These are phyloP conservation scores for Penicillium sp. DNA, from an alignment of 2,329 filamentous ascomycete genomes.

Conservation along the genomic window DNA sequence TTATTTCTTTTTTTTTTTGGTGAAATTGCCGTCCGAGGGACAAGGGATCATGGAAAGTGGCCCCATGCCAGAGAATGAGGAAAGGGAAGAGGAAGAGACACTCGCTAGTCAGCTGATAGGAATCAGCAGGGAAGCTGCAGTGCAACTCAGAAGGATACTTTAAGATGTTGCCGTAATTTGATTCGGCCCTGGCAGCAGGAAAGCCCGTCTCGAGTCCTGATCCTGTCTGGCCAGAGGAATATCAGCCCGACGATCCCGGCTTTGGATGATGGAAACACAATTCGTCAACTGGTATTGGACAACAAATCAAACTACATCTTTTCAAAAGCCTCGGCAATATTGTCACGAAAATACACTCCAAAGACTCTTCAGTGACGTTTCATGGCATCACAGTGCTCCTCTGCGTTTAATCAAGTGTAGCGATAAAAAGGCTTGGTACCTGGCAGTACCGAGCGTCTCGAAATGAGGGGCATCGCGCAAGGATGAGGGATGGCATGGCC, in stretches of 20 bases:
- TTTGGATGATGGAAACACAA: too few relatives aligned
- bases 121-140: slow-evolving; percentile 23
- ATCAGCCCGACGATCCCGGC: too few relatives aligned
- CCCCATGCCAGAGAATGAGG: slow-evolving; percentile 6
- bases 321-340: not conserved
- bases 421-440: slow-evolving; percentile 15
- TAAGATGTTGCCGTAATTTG: slow-evolving; percentile 16
- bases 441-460: slow-evolving; percentile 16
- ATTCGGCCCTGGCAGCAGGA: slow-evolving; percentile 11
- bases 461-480: not conserved
- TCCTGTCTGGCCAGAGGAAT: not conserved
- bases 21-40: slow-evolving; percentile 4
- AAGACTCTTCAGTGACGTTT: not conserved
- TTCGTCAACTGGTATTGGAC: too few relatives aligned
- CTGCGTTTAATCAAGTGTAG: slow-evolving; percentile 18
- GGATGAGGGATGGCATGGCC: not conserved
- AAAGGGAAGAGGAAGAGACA: not conserved
- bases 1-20: too few relatives aligned
- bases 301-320: not conserved
- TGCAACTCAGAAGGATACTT: slow-evolving; percentile 16
- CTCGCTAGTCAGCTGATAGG: slow-evolving; percentile 27
- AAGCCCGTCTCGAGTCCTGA: not conserved
- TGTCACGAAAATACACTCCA: not conserved
- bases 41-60: slow-evolving; percentile 6
- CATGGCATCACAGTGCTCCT: slow-evolving; percentile 24